These are phyloP conservation scores for Trypanosomatidae sp. DNA, from an alignment of 208 protist species.

Conservation along the genomic window DNA sequence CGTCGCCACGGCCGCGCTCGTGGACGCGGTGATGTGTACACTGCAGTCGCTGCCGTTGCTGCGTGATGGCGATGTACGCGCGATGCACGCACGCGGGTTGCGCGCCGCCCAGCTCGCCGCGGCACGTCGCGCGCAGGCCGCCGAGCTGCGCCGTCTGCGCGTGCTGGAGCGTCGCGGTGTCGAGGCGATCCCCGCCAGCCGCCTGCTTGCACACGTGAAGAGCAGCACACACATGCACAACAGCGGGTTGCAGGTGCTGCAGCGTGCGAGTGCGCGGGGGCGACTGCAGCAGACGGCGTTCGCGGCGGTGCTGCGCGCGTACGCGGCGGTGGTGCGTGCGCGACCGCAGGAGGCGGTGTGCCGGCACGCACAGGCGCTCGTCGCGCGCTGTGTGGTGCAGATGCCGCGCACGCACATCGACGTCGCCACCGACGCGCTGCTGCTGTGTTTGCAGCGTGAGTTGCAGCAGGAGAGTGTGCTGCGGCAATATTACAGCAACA, in stretches of 20 bases:
- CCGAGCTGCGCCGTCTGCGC: constrained; percentile 47
- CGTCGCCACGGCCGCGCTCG: constrained; percentile 24
- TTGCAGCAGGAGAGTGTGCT: constrained; percentile 10
- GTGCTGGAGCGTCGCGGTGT: constrained; percentile 58
- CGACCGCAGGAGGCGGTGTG: constrained; percentile 25
- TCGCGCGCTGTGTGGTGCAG: constrained; percentile 52
- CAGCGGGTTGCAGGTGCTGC: constrained; percentile 27
- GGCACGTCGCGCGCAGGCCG: constrained; percentile 39
- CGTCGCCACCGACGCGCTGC: constrained; percentile 42
- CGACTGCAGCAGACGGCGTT: constrained; percentile 38
- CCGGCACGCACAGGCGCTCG: constrained; percentile 43
- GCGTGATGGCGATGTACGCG: constrained; percentile 22
- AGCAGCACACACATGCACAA: constrained; percentile 25
- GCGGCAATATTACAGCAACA: constrained; percentile 4
- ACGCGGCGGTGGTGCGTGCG: constrained; percentile 23
- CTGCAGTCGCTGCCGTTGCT: constrained; percentile 25
- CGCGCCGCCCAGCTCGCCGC: constrained; percentile 45
- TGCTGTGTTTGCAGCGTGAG: constrained; percentile 16
- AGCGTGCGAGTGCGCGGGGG: constrained; percentile 20
- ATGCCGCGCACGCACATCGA: constrained; percentile 32
- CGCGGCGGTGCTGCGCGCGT: constrained; percentile 30
- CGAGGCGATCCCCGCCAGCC: constrained; percentile 40
- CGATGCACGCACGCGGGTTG: constrained; percentile 33
- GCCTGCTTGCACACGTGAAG: constrained; percentile 52
- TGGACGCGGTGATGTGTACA: constrained; percentile 66